Conservation (phyloP, 2,329 filamentous ascomycete species). For the Macrophomina phaseolina region DNA sequence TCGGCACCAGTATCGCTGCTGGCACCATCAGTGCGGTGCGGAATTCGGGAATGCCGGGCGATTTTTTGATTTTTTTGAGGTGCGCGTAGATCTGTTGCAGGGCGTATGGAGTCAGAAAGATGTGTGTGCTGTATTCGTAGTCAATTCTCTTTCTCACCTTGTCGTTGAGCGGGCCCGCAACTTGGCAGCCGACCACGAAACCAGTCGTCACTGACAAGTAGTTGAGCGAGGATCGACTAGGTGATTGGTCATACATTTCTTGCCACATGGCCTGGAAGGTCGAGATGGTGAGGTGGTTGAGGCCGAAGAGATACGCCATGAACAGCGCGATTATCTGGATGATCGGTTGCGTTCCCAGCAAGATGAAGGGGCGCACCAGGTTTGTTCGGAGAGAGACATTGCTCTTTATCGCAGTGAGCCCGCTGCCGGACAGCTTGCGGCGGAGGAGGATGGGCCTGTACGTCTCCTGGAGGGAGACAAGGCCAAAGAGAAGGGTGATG, state of each 20-base stretch:
- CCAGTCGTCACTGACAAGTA: constrained; percentile 25
- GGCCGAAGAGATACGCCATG: constrained; percentile 28
- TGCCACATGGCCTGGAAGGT: constrained; percentile 29
- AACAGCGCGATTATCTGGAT: constrained; percentile 30
- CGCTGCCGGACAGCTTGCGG: constrained; percentile 60
- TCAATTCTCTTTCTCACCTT: too few relatives aligned
- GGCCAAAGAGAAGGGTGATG: constrained; percentile 49
- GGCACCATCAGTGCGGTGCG: constrained; percentile 46
- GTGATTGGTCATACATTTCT: constrained; percentile 5
- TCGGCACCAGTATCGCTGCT: constrained; percentile 38
- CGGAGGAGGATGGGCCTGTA: constrained; percentile 56
- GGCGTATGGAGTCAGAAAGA: too few relatives aligned
- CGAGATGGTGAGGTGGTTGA: constrained; percentile 32
- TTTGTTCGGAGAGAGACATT: neutral
- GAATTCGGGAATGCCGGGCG: constrained; percentile 46
- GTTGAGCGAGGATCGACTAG: neutral
- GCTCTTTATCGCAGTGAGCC: constrained; percentile 41
- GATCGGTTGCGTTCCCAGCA: constrained; percentile 33
- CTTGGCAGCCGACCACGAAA: constrained; percentile 43
- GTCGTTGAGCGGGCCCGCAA: constrained; percentile 23
- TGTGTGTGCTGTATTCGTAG: too few relatives aligned
- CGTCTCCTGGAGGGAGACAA: constrained; percentile 61
- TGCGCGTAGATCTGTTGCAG: neutral
- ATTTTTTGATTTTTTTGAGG: constrained; percentile 33
- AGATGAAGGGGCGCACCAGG: constrained; percentile 37